Conservation (phyloP, 768 basidiomycete genomes). For the Tricholoma matsutake region DNA sequence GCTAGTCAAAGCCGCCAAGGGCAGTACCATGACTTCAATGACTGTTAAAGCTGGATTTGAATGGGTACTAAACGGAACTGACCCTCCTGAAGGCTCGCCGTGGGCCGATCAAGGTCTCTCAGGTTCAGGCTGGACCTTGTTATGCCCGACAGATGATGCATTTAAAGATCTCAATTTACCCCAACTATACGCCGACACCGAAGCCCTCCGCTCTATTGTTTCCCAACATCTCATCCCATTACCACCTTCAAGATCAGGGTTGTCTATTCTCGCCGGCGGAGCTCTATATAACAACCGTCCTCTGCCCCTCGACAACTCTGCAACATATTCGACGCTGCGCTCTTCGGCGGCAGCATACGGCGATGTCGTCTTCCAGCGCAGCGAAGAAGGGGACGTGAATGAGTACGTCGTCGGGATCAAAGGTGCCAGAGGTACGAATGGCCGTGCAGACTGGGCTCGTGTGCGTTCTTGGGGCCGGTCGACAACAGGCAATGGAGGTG, state of each 20-base stretch:
- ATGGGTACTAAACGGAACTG: slow-evolving; percentile 87
- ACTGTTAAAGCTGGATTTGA: slow-evolving; percentile 82
- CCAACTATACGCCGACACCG: slow-evolving; percentile 53
- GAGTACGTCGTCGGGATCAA: slow-evolving; percentile 71
- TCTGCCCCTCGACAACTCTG: slow-evolving; percentile 63
- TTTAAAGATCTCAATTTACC: slow-evolving; percentile 89
- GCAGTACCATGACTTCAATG: slow-evolving; percentile 83
- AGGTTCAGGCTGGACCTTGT: slow-evolving; percentile 74
- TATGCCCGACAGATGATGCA: slow-evolving; percentile 90
- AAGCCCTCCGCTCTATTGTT: slow-evolving; percentile 56
- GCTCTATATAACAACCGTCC: slow-evolving; percentile 68
- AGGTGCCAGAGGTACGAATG: slow-evolving; percentile 65
- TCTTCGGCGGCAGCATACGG: slow-evolving; percentile 68
- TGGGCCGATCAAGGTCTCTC: slow-evolving; percentile 54
- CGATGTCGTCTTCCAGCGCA: slow-evolving; percentile 72
- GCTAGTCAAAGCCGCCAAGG: slow-evolving; percentile 84
- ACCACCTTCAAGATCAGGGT: slow-evolving; percentile 20
- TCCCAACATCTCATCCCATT: slow-evolving; percentile 74
- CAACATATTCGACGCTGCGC: slow-evolving; percentile 76
- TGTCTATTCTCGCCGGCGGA: slow-evolving; percentile 25
- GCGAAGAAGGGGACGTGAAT: slow-evolving; percentile 40
- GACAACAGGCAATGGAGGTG: slow-evolving; percentile 73
- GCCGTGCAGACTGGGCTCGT: slow-evolving; percentile 58
- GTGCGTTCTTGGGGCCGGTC: slow-evolving; percentile 76
- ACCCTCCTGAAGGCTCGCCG: slow-evolving; percentile 65